These are phyloP conservation scores for Schizonepeta tenuifolia DNA, from an alignment of 257 asterid species.

Conservation along the genomic window DNA sequence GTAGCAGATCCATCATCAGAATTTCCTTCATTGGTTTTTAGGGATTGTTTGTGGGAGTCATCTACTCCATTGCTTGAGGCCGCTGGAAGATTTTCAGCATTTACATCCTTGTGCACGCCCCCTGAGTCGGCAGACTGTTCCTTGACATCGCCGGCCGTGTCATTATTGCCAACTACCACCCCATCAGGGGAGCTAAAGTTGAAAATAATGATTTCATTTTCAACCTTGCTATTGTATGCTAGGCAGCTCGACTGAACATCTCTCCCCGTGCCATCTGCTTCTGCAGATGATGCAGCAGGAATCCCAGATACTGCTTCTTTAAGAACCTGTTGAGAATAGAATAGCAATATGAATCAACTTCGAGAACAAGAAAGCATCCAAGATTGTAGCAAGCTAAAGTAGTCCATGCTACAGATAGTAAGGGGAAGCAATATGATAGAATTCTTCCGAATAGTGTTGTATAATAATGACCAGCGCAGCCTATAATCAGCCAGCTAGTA, in stretches of 20 bases:
- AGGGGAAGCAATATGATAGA: too few species aligned
- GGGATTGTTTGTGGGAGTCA: slow-evolving; percentile 27
- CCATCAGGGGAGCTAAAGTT: slow-evolving; percentile 38
- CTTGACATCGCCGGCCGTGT: slow-evolving; percentile 24
- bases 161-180: slow-evolving; percentile 25
- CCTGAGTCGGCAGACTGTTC: slow-evolving; percentile 30
- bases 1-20: slow-evolving; percentile 24
- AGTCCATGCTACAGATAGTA: neutral
- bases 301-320: slow-evolving; percentile 39
- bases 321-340: slow-evolving; percentile 47
- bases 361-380: slow-evolving; percentile 11
- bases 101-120: slow-evolving; percentile 11
- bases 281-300: slow-evolving; percentile 36
- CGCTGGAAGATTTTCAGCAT: slow-evolving; percentile 26
- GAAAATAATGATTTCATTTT: slow-evolving; percentile 53
- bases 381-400: neutral
- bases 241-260: slow-evolving; percentile 38
- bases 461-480: neutral
- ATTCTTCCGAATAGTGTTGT: neutral
- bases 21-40: slow-evolving; percentile 21
- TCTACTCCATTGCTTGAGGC: slow-evolving; percentile 27
- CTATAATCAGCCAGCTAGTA: slow-evolving; percentile 2
- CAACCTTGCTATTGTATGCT: slow-evolving; percentile 53
- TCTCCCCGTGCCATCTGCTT: slow-evolving; percentile 40
- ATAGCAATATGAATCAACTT: slow-evolving; percentile 30